Evolutionary conservation across 2,329 filamentous ascomycete species (phyloP).

Genomic region (Cadophora malorum): DNA sequence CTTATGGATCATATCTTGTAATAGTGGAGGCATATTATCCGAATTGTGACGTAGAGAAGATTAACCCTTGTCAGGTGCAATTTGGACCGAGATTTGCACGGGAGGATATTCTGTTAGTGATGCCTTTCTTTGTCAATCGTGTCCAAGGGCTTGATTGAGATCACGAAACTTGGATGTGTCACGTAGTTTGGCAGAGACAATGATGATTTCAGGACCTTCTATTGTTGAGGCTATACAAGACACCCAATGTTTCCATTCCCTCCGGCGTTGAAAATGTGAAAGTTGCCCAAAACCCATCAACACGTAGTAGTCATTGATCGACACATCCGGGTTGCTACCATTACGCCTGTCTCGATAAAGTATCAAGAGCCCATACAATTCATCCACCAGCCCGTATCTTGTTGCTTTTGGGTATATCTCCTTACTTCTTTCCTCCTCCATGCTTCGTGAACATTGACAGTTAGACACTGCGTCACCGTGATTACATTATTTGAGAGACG

Average conservation of each 20-base stretch:
- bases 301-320: constrained; percentile 32
- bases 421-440: constrained; percentile 18
- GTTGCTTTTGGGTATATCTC: constrained; percentile 37
- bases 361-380: constrained; percentile 23
- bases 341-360: constrained; percentile 28
- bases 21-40: constrained; percentile 2
- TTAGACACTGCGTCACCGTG: constrained; percentile 25
- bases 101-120: not conserved
- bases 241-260: constrained; percentile 15
- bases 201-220: constrained; percentile 25
- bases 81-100: not conserved
- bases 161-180: not conserved
- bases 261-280: constrained; percentile 27
- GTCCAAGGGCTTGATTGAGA: not conserved
- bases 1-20: too few relatives aligned
- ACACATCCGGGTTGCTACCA: constrained; percentile 30
- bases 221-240: constrained; percentile 33
- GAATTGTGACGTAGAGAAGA: constrained; percentile 1
- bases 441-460: constrained; percentile 37
- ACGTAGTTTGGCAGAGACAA: not conserved
- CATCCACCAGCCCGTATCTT: constrained; percentile 24
- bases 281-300: constrained; percentile 24
- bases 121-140: not conserved
- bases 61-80: not conserved
- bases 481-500: constrained; percentile 41